Conservation (phyloP, 108 stramenopile genomes). For the Cyclotella cryptica region DNA sequence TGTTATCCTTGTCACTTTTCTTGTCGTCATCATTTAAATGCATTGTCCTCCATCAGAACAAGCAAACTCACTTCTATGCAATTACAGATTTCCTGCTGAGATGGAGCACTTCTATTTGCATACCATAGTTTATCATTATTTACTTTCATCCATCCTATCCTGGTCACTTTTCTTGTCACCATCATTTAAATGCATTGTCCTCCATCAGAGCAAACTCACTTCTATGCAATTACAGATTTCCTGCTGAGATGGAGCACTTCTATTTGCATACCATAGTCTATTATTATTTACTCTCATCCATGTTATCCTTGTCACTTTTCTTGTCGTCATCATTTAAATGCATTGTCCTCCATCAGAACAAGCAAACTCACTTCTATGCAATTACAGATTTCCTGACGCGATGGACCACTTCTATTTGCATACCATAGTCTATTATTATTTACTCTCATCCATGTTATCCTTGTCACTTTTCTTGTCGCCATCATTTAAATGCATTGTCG, state of each 20-base stretch:
- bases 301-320: conserved; percentile 20
- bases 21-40: conserved; percentile 14
- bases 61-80: no score
- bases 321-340: conserved; percentile 2
- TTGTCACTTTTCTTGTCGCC: conserved; percentile 22
- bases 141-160: conserved; percentile 26
- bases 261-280: not conserved
- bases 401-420: no score
- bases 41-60: no score
- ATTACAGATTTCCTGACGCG: no score
- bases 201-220: no score
- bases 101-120: no score
- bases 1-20: conserved; percentile 22
- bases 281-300: conserved; percentile 30
- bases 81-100: no score
- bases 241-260: no score
- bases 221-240: no score
- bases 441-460: conserved; percentile 26
- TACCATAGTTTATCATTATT: not conserved
- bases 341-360: conserved; percentile 5
- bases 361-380: no score
- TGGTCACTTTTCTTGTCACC: conserved; percentile 21
- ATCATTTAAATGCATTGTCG: not conserved
- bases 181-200: not conserved
- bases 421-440: not conserved